Conservation (phyloP, 169 alveolate species). For the Miamiensis avidus region DNA sequence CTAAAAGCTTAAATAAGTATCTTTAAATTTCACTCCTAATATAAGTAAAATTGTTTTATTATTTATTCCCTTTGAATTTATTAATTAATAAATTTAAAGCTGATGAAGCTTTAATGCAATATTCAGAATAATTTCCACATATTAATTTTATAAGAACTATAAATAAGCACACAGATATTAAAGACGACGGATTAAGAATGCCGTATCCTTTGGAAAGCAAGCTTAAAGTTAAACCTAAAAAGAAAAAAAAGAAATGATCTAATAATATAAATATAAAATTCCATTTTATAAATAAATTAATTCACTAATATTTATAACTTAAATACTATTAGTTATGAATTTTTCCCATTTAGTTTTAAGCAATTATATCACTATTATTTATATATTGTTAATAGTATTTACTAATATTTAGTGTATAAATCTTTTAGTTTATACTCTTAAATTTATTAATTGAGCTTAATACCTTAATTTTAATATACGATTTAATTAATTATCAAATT, state of each 20-base stretch:
- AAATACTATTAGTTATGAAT: too few species aligned
- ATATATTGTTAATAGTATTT: too few species aligned
- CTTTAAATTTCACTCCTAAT: constrained; percentile 37
- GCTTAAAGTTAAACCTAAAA: constrained; percentile 29
- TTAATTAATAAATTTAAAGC: background rate
- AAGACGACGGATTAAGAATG: constrained; percentile 51
- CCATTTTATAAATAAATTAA: background rate
- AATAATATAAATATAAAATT: background rate
- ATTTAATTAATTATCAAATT: too few species aligned
- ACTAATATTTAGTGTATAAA: too few species aligned
- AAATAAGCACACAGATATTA: constrained; percentile 36
- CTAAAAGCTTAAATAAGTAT: constrained; percentile 14
- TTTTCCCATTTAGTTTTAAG: too few species aligned
- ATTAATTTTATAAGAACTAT: constrained; percentile 28
- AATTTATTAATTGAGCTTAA: too few species aligned
- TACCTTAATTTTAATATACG: too few species aligned
- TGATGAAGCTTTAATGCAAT: constrained; percentile 17
- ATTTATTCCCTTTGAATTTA: too few species aligned
- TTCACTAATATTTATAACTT: too few species aligned
- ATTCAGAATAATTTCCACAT: constrained; percentile 18
- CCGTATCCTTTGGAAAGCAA: constrained; percentile 30
- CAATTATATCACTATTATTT: too few species aligned
- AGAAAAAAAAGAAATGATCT: constrained; percentile 40
- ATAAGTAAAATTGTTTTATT: background rate
- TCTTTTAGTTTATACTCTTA: too few species aligned